These are phyloP conservation scores for Cyathus striatus DNA, from an alignment of 768 basidiomycete species.

Conservation along the genomic window DNA sequence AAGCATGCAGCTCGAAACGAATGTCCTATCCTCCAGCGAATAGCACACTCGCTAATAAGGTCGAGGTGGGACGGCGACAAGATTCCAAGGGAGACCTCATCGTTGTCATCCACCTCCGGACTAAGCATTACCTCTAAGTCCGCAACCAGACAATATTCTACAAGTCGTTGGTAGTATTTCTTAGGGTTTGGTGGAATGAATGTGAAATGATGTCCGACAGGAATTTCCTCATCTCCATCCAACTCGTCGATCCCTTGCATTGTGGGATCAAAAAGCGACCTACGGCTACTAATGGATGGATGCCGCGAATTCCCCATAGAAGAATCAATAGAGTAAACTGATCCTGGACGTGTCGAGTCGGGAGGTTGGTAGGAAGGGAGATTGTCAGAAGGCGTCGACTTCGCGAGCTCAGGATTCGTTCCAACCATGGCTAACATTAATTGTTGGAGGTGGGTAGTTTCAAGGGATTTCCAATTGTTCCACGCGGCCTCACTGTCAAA, in stretches of 20 bases:
- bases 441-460: constrained; percentile 82
- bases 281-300: constrained; percentile 62
- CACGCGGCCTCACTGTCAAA: constrained; percentile 82
- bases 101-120: constrained; percentile 87
- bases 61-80: constrained; percentile 75
- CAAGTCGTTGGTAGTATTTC: constrained; percentile 78
- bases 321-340: constrained; percentile 44
- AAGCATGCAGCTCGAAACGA: constrained; percentile 76
- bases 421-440: constrained; percentile 85
- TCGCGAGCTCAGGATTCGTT: constrained; percentile 81
- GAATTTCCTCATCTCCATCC: constrained; percentile 63
- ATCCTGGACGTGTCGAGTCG: constrained; percentile 48
- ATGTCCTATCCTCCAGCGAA: constrained; percentile 85
- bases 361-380: constrained; percentile 38
- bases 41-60: constrained; percentile 81
- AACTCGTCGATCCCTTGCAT: constrained; percentile 27
- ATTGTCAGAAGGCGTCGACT: constrained; percentile 61
- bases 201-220: constrained; percentile 74
- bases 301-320: constrained; percentile 41
- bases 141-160: constrained; percentile 74
- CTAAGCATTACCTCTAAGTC: constrained; percentile 90
- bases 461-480: constrained; percentile 76
- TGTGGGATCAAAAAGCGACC: constrained; percentile 43
- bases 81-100: constrained; percentile 93
- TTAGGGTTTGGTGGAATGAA: constrained; percentile 88